Evolutionary conservation across 768 basidiomycete genomes (phyloP), one percentile per base, ranked within the genome.

Genomic region (Scleroderma bovista): DNA sequence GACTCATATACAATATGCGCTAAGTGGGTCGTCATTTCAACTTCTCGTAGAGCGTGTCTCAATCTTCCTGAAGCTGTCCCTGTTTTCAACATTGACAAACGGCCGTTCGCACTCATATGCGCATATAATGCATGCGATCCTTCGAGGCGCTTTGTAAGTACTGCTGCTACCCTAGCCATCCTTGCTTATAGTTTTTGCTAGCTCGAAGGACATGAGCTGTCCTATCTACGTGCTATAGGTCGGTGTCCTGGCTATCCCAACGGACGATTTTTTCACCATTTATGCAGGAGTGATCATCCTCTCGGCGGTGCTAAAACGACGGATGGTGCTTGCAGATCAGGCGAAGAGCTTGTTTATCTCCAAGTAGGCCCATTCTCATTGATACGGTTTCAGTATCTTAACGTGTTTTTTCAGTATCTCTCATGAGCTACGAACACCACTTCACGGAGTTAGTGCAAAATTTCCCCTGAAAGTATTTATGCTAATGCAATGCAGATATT

Each of bases 281-380:
- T 15, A 42, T 39, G 32, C 46, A 77, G 88, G 90, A 45, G 92
- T 96, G 31, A 93, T 96, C 54, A 94, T 96, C 46, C 75, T 96
- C 32, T 93, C 90, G 31, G 93, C 93, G 11, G 91, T 94, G 6
- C 75, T 96, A 42, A 94, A 96, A 66, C 79, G 91, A 48, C 74
- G 92, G 22, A 94, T 96, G 90, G 85, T 91, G 33, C 75, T 95
- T 3, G 94, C 94, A 16, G 94, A 97, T 64, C 94, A 95, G 62
- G 88, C 93, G 1, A 96, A 95, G 69, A 84, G 86, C 55, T 65
- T 91, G 39, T 94, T 94, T 69, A 94, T 94, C 52, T 93, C 90
- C 12, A 93, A 94, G 89, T 89, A 47, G 39, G 81, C 59, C 12
- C 7, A 20, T 26, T 20, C 8, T 44, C 22, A 41, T 19, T 12